A percentile compares a stretch with the other conserved stretches of the same genome.
These are phyloP conservation scores for Candida maesae DNA, from an alignment of 805 yeast genomes.

Conservation along the genomic window DNA sequence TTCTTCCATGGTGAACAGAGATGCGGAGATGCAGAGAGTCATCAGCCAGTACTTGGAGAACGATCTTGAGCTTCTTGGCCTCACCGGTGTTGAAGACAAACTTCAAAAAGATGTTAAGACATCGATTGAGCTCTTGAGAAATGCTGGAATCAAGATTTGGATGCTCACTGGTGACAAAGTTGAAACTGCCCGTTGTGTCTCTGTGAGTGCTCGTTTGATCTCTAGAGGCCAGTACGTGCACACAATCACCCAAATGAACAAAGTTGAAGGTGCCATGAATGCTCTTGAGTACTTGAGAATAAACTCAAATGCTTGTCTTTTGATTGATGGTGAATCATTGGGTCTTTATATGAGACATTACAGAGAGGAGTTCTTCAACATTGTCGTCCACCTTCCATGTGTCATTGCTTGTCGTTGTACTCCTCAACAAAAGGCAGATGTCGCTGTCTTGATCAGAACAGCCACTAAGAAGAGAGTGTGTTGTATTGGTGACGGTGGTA, in stretches of 20 bases:
- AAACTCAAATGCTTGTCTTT: slow-evolving; percentile 60
- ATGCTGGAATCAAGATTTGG: slow-evolving; percentile 98
- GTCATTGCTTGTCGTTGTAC: slow-evolving; percentile 99
- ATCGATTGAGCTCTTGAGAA: slow-evolving; percentile 85
- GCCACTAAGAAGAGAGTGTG: slow-evolving; percentile 88
- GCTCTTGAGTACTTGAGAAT: slow-evolving; percentile 69
- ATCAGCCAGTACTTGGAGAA: slow-evolving; percentile 69
- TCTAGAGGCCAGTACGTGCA: slow-evolving; percentile 93
- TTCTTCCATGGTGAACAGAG: slow-evolving; percentile 76
- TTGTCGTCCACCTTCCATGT: slow-evolving; percentile 78
- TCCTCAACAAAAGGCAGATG: slow-evolving; percentile 98
- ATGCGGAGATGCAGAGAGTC: slow-evolving; percentile 63
- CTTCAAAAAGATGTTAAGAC: slow-evolving; percentile 88
- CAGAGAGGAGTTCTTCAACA: slow-evolving; percentile 68
- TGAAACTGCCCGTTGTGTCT: slow-evolving; percentile 96
- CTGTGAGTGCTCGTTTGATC: slow-evolving; percentile 91
- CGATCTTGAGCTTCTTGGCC: slow-evolving; percentile 80
- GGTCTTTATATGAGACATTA: slow-evolving; percentile 60
- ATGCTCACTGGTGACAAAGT: slow-evolving; percentile 99
- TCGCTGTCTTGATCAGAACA: slow-evolving; percentile 74
- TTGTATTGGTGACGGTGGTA: slow-evolving; percentile 99
- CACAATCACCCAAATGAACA: slow-evolving; percentile 62
- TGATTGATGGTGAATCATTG: slow-evolving; percentile 93
- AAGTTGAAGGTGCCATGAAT: slow-evolving; percentile 61
- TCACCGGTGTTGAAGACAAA: slow-evolving; percentile 97